These are phyloP conservation scores for Pythium sukuiense DNA, from an alignment of 352 stramenopile species.

Conservation along the genomic window DNA sequence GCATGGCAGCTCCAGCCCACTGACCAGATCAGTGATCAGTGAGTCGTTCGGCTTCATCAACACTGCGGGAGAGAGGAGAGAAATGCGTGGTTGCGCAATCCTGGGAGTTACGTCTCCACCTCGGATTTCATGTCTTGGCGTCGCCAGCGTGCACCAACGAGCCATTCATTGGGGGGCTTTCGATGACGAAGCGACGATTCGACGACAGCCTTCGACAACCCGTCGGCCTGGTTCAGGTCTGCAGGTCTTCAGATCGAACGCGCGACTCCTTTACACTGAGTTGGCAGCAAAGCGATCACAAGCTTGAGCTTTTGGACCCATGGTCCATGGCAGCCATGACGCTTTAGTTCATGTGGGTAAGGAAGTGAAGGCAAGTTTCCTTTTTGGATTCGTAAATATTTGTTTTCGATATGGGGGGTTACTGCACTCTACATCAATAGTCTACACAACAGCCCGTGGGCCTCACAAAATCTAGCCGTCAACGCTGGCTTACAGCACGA, in stretches of 20 bases:
- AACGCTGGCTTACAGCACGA: conserved; percentile 14
- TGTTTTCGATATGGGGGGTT: conserved; percentile 10
- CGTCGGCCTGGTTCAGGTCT: background rate
- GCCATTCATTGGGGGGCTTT: background rate
- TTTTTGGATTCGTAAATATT: conserved; percentile 1
- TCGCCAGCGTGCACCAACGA: conserved; percentile 16
- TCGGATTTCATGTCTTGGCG: conserved; percentile 4
- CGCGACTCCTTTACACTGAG: background rate
- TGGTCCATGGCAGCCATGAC: no score
- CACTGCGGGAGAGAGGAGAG: background rate
- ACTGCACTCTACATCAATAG: conserved; percentile 18
- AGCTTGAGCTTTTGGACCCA: no score
- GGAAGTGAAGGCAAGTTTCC: background rate
- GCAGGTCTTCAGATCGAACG: no score
- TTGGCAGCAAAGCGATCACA: background rate
- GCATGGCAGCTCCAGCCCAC: background rate
- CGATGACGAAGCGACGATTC: background rate
- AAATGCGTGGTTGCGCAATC: conserved; percentile 9
- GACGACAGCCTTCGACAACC: conserved; percentile 2
- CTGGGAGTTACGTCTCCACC: background rate
- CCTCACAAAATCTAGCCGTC: conserved; percentile 6
- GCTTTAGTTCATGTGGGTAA: no score
- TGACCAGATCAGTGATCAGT: conserved; percentile 1
- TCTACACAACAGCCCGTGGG: conserved; percentile 10
- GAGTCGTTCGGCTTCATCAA: background rate